Evolutionary conservation across 176 grass and related monocot species (phyloP), one percentile per base, ranked within the genome.

Genomic region (Thinopyrum elongatum): DNA sequence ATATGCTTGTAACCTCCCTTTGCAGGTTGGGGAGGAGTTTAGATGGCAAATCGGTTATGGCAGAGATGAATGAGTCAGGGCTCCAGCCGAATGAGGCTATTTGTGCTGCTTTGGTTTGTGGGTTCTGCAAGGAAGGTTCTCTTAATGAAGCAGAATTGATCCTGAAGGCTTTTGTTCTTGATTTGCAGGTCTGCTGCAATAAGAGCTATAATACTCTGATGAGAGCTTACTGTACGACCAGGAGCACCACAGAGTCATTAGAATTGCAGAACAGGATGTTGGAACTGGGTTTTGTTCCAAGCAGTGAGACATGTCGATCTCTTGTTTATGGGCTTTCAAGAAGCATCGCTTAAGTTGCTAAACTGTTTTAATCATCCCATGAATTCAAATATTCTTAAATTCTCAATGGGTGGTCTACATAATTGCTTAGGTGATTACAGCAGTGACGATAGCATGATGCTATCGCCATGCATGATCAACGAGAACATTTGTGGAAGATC

Each of bases 201-300:
- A 66, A 74, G 13, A 89, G 93, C 82, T 98, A 86, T 74, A 95
- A 94, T 91, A 51, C 74, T 28, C 65, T 98, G 65, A 88, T 95
- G 72, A 92, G 65, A 47, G 66, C 87, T 68, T 95, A 82, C 72
- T 98, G 90, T 53, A 70, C 79, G 46, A 81, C 69, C 80, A 92
- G 58, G 76, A 83, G 86, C 75, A 87, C 76, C 9, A 14, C 19
- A 34, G 88, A 93, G 59, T 84, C 88, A 60, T 28, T 95, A 4
- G 88, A 84, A 55, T 74, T 98, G 46, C 93, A 95, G 78, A 88
- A 92, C 21, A 94, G 93, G 59, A 94, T 98, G 93, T 73, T 88
- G 64, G 65, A 87, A 65, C 33, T 92, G 74, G 96, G 96, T 59
- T 95, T 94, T 85, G 70, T 94, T 71, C 91, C 93, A 29, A 95